Conservation (phyloP, 1,284 basidiomycete species). For the Fomitopsis palustris region DNA sequence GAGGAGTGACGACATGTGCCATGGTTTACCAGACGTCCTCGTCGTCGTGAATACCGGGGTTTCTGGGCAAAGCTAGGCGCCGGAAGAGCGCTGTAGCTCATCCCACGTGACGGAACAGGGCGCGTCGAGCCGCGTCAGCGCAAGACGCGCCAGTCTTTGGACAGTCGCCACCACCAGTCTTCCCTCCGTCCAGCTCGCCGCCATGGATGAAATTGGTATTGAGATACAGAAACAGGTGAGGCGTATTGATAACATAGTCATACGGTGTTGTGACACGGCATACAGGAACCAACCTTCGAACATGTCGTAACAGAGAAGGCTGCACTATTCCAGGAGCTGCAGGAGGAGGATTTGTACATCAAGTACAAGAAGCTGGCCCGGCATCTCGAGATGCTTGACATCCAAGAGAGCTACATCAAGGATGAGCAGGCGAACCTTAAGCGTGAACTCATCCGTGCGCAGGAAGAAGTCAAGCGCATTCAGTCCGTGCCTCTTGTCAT, state of each 20-base stretch:
- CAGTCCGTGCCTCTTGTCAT: slow-evolving; percentile 99
- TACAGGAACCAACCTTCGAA: slow-evolving; percentile 87
- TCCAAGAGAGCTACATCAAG: slow-evolving; percentile 98
- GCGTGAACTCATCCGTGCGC: slow-evolving; percentile 95
- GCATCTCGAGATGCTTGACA: slow-evolving; percentile 91
- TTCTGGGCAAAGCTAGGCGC: not conserved
- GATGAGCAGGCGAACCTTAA: slow-evolving; percentile 99
- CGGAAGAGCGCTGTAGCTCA: slow-evolving; percentile 14
- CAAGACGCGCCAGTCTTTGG: slow-evolving; percentile 13
- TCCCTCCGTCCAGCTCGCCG: slow-evolving; percentile 17
- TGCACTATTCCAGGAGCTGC: slow-evolving; percentile 78
- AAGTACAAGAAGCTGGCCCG: slow-evolving; percentile 94
- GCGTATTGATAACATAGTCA: slow-evolving; percentile 4
- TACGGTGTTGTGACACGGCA: not conserved
- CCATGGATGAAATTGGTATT: slow-evolving; percentile 81
- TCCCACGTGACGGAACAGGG: not conserved
- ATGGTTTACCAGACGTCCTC: slow-evolving; percentile 38
- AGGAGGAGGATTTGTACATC: slow-evolving; percentile 91
- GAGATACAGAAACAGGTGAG: slow-evolving; percentile 82
- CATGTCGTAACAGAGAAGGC: slow-evolving; percentile 87
- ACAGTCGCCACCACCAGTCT: slow-evolving; percentile 11
- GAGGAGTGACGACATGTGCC: slow-evolving; percentile 81
- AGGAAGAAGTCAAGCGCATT: slow-evolving; percentile 99
- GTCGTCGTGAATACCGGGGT: not conserved
- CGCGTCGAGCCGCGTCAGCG: slow-evolving; percentile 51